Evolutionary conservation across 1,284 basidiomycete species (phyloP), one percentile per base, ranked within the genome.

Genomic region (Ustilago cynodontis): DNA sequence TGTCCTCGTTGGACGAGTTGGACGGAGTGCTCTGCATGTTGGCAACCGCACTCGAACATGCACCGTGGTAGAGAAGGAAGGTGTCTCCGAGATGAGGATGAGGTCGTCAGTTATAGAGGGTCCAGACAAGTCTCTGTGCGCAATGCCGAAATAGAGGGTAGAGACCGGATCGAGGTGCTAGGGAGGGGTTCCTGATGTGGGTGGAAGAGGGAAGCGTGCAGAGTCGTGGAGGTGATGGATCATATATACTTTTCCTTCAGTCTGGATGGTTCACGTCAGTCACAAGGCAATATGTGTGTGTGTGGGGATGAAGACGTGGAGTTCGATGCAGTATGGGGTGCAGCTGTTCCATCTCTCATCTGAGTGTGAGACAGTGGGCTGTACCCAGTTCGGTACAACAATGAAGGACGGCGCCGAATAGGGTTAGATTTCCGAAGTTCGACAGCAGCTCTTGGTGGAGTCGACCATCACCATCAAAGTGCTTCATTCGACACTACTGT

Each of bases 1-100:
- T 26, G 50, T 72, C 70, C 65, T 72, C 70, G 47, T 67, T 58
- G 65, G 70, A 72, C 49, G 65, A 72, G 35, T 52, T 64, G 49
- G 70, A 72, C 2, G 70, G 52, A 3, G 59, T 33, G n/a, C 52
- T 47, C 35, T 63, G 55, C 60, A 70, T 70, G 45, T 24, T 67
- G 59, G 28, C 33, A 22, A 43, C 14, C 26, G 41, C 39, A 61
- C 59, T 45, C 26, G 49, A 7, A 18, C 26, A 35, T 51, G 49
- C 49, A 52, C 49, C 49, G 28, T 33, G 29, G 5, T 9, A 28
- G 20, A n/a, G 20, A 26, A 31, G 24, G 24, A 9, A 14, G 3
- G 13, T 22, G 52, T 20, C 33, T 35, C 22, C 20, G 28, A 28
- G 22, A 16, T 20, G 28, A 35, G 28, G 1, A 20, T 20, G 35